These are phyloP conservation scores for Trichophyton rubrum DNA, from an alignment of 2,329 filamentous ascomycete species.

Conservation along the genomic window DNA sequence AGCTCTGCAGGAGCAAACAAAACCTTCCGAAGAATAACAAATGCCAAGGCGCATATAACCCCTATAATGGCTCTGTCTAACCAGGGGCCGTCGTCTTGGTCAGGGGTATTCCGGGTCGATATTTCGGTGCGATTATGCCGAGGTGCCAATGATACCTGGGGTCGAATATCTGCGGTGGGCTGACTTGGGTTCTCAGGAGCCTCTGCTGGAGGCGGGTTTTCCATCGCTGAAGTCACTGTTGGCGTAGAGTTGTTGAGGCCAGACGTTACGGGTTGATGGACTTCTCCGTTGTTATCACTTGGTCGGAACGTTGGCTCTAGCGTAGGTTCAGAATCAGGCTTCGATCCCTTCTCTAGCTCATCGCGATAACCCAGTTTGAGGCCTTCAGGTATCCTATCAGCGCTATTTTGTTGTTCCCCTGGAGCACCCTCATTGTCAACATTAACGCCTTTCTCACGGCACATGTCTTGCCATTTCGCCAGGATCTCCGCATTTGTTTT, in stretches of 20 bases:
- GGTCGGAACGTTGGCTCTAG: not conserved
- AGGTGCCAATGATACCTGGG: not conserved
- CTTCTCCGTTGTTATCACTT: not conserved
- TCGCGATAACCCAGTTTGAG: conserved; percentile 29
- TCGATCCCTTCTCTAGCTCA: conserved; percentile 22
- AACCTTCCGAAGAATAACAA: conserved; percentile 49
- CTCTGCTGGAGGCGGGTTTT: not conserved
- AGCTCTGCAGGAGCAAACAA: not conserved
- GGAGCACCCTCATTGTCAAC: conserved; percentile 29
- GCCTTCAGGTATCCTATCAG: conserved; percentile 38
- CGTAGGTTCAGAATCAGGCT: not conserved
- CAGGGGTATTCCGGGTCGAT: not conserved
- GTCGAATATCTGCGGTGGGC: not conserved
- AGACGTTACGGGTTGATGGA: not conserved
- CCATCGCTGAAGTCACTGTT: not conserved
- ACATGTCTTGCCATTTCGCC: conserved; percentile 51
- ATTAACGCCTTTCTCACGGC: conserved; percentile 32
- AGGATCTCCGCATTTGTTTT: conserved; percentile 63
- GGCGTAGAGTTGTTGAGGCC: not conserved
- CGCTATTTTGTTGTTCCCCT: conserved; percentile 30
- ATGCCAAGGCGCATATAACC: conserved; percentile 54
- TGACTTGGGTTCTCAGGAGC: not conserved
- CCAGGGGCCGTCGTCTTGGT: conserved; percentile 49
- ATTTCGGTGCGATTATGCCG: not conserved
- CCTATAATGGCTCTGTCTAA: conserved; percentile 69